Evolutionary conservation across 345 rosid genomes (phyloP), one percentile per base, ranked within the genome.

Genomic region (Syzygium oleosum): DNA sequence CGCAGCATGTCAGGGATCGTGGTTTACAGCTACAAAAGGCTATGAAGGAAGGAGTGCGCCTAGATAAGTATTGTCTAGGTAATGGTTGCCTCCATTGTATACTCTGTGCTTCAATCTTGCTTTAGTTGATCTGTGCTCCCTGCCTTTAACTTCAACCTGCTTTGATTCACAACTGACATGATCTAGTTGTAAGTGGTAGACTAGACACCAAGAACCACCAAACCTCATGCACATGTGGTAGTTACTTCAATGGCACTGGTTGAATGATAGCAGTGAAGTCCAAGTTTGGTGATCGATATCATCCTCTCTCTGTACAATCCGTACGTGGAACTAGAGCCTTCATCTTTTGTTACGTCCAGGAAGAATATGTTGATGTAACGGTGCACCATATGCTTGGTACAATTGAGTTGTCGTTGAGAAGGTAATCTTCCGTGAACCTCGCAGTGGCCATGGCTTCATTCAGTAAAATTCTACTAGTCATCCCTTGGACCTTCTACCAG

Each of bases 351-450:
- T 43, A 43, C 65, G 41, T 65, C 13, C 88, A 95, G 99, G 99
- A 95, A 83, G 97, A 96, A 89, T 95, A 97, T 92, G 97, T 95
- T 59, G 93, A 92, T 53, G 89, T 95, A 34, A 85, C 96, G 84
- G 88, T 92, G 77, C 96, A 95, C 88, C 99, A 96, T 91, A 89
- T 96, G 65, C 91, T 88, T 52, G 99, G 99, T 65, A 91, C 92
- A 77, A 89, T 95, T 80, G 96, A 95, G 54, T 94, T 96, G 55
- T 94, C 93, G 84, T 54, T 90, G 59, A 92, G 84, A 89, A 94
- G 96, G 99, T 95, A 63, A 19, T 9, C 31, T 38, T 9, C 52
- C 14, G 5, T n/a, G 59, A 55, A 55, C 11, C 25, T 55, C 27
- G 22, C 59, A 10, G 29, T 25, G 21, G 53, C 43, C 8, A 3